Evolutionary conservation across 805 yeast species (phyloP).

Genomic region (Ogataea neopini): DNA sequence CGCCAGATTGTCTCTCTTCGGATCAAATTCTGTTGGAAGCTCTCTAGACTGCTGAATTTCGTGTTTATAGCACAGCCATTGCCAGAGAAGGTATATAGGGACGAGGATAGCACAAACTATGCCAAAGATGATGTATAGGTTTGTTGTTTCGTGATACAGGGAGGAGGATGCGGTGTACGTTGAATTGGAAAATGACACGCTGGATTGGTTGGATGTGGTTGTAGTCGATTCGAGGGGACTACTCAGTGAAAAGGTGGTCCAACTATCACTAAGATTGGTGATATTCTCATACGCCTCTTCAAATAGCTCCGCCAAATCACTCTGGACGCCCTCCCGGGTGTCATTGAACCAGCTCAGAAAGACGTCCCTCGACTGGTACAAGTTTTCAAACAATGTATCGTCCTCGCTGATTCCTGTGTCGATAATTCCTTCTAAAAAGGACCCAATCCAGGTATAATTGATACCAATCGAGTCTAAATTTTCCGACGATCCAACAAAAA

Average conservation of each 20-base stretch:
- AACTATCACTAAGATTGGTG: not conserved
- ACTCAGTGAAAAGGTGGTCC: not conserved
- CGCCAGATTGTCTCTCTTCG: constrained; percentile 14
- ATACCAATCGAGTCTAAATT: constrained; percentile 12
- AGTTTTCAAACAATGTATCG: constrained; percentile 6
- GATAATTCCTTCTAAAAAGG: constrained; percentile 4
- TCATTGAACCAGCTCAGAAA: not conserved
- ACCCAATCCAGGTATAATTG: constrained; percentile 21
- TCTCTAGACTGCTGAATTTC: constrained; percentile 15
- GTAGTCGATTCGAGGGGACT: too few species aligned
- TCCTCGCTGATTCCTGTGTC: not conserved
- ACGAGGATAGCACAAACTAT: not conserved
- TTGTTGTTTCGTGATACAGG: not conserved
- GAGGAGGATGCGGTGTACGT: not conserved
- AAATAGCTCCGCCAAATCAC: not conserved
- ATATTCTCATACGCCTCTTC: not conserved
- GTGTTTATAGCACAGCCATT: constrained; percentile 19
- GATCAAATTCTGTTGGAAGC: constrained; percentile 5
- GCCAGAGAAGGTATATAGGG: constrained; percentile 13
- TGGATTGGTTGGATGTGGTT: constrained; percentile 2
- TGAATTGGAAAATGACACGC: not conserved
- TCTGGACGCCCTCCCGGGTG: not conserved
- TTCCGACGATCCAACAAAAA: constrained; percentile 16
- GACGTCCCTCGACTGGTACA: constrained; percentile 2
- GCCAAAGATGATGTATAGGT: constrained; percentile 4